Conservation (phyloP, 306 rosid species). For the Calophaca sinica region DNA sequence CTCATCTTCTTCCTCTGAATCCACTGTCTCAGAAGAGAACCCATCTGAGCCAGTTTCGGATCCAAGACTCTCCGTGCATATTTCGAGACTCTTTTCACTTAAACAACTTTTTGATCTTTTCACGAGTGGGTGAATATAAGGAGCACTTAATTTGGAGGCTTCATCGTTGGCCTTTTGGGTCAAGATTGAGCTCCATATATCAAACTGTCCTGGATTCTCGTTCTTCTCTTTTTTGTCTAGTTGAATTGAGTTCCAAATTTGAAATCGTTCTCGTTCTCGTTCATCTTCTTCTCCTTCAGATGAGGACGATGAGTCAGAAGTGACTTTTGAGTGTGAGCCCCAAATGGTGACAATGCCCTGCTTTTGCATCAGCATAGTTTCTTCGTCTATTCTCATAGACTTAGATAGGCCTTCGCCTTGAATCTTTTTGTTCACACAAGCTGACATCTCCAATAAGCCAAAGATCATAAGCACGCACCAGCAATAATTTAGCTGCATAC, state of each 20-base stretch:
- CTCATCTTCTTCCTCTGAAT: conserved; percentile 34
- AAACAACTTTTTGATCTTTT: conserved; percentile 60
- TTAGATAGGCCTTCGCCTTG: conserved; percentile 36
- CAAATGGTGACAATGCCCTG: conserved; percentile 75
- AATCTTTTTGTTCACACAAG: conserved; percentile 44
- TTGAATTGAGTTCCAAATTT: no score
- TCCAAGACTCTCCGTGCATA: conserved; percentile 92
- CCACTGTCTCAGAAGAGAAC: conserved; percentile 19
- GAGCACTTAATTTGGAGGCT: conserved; percentile 39
- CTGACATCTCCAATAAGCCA: conserved; percentile 48
- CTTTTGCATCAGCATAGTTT: conserved; percentile 46
- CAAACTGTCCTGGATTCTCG: conserved; percentile 35
- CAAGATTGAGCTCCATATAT: conserved; percentile 68
- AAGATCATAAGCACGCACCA: neutral
- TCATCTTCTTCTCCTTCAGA: no score
- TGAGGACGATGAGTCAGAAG: no score
- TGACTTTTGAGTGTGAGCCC: neutral
- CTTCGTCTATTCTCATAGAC: conserved; percentile 20
- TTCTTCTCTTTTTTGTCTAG: neutral
- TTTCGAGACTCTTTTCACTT: conserved; percentile 63
- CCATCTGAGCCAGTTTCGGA: conserved; percentile 87
- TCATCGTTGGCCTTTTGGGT: conserved; percentile 50
- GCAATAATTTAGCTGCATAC: conserved; percentile 41
- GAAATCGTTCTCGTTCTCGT: no score
- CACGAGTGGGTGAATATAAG: conserved; percentile 81